Percentiles rank a stretch among this genome's conserved stretches.
These are phyloP conservation scores for Aspergillus glaucus DNA, from an alignment of 2,329 filamentous ascomycete species.

Conservation along the genomic window DNA sequence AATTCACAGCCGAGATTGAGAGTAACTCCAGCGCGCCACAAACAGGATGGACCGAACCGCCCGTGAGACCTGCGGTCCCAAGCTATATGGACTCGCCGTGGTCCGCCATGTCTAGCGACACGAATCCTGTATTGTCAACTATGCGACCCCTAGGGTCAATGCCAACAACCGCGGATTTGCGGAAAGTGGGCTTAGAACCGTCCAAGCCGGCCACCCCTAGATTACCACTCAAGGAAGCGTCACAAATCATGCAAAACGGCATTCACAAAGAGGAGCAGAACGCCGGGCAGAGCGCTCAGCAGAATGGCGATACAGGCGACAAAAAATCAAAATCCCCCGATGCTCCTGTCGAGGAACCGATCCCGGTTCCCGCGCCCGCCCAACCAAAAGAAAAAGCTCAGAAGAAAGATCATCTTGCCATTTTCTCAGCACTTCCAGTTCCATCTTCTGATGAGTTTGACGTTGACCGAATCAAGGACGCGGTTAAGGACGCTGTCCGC, in stretches of 20 bases:
- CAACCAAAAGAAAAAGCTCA: slow-evolving; percentile 4
- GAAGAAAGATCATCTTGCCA: slow-evolving; percentile 8
- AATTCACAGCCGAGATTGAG: slow-evolving; percentile 2
- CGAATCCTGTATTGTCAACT: slow-evolving; percentile 69
- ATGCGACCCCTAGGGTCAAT: slow-evolving; percentile 76
- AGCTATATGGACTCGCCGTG: slow-evolving; percentile 66
- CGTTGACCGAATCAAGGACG: slow-evolving; percentile 21
- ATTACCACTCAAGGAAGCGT: slow-evolving; percentile 25
- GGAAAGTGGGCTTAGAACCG: slow-evolving; percentile 41
- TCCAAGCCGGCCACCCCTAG: slow-evolving; percentile 37
- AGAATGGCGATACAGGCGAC: not conserved
- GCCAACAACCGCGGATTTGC: slow-evolving; percentile 58
- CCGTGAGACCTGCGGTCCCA: slow-evolving; percentile 48
- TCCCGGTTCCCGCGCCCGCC: slow-evolving; percentile 2
- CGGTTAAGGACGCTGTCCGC: slow-evolving; percentile 21
- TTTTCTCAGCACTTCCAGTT: slow-evolving; percentile 14
- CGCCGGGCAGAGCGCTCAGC: not conserved
- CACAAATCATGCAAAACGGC: not conserved
- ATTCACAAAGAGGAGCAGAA: not conserved
- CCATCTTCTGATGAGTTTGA: slow-evolving; percentile 20
- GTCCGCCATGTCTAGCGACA: slow-evolving; percentile 55
- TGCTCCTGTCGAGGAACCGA: not conserved
- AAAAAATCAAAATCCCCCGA: not conserved
- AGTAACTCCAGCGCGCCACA: slow-evolving; percentile 8
- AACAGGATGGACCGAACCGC: slow-evolving; percentile 51